Evolutionary conservation across 1,139 yeast species (phyloP).

Genomic region (Nakaseomyces bracarensis): DNA sequence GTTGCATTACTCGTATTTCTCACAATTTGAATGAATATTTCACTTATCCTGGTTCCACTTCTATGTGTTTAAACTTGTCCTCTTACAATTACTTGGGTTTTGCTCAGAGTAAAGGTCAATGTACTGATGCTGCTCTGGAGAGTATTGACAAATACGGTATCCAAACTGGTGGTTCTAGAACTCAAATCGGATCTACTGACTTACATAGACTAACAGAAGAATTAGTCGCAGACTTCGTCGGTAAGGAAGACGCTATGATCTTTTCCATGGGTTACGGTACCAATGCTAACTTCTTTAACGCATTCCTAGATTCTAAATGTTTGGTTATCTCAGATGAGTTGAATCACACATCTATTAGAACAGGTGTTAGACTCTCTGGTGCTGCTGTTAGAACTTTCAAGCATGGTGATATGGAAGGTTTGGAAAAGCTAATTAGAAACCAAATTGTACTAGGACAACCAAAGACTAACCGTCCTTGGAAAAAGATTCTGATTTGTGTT

Average conservation of each 20-base stretch:
- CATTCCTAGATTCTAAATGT: slow-evolving; percentile 79
- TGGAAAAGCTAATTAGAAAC: slow-evolving; percentile 75
- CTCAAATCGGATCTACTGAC: slow-evolving; percentile 66
- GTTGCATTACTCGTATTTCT: slow-evolving; percentile 68
- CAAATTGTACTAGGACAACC: slow-evolving; percentile 96
- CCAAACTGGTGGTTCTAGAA: slow-evolving; percentile 71
- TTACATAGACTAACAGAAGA: slow-evolving; percentile 68
- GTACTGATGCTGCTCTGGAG: slow-evolving; percentile 72
- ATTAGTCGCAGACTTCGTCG: slow-evolving; percentile 76
- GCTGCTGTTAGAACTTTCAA: slow-evolving; percentile 88
- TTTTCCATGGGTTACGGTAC: slow-evolving; percentile 96
- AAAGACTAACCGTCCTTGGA: slow-evolving; percentile 95
- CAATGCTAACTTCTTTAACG: slow-evolving; percentile 81
- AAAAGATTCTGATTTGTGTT: slow-evolving; percentile 81
- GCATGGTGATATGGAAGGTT: slow-evolving; percentile 79
- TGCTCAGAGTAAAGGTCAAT: slow-evolving; percentile 88
- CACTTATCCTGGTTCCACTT: slow-evolving; percentile 63
- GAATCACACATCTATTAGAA: slow-evolving; percentile 92
- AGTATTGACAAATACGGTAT: slow-evolving; percentile 63
- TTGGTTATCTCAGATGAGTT: slow-evolving; percentile 88
- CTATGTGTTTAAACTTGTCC: slow-evolving; percentile 76
- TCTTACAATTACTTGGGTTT: slow-evolving; percentile 93
- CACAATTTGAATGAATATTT: slow-evolving; percentile 50
- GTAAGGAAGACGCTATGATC: slow-evolving; percentile 79
- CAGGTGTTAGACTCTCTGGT: slow-evolving; percentile 88